Base-by-base conservation (phyloP, 2,329 filamentous ascomycete genomes). In the Whalleya microplaca region DNA sequence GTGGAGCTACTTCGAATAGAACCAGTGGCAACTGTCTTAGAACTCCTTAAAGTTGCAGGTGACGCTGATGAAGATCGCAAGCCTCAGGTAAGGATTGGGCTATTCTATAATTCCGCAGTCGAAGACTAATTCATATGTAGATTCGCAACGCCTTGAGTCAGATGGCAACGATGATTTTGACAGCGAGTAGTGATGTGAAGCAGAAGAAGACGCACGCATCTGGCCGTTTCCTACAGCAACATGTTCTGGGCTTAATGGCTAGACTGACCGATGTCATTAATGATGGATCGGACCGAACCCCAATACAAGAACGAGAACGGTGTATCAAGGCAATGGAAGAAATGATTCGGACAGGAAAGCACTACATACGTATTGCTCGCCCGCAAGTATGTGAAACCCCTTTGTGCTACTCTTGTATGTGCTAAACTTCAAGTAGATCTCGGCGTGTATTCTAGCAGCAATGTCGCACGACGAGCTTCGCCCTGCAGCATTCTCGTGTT, bases 361-460 rank as follows among this genome's bases (percentile, higher is more conserved):
- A 81, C 2, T 87, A 90, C 67, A 85, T 93, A 29, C 88, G 86
- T 58, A 86, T 89, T 65, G 95, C 91, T 48, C 80, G 96, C 41
- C 94, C 95, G 20, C 94, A 97, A 78, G 90, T 92, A 73, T 64
- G 80, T 73, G 50, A 44, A n/a, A 20, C 14, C 10, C 49, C 9
- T 19, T 6, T 2, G 7, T 19, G 2, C 8, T 27, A 3, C 10
- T 18, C 27, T 47, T 20, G 18, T 16, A 47, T n/a, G 43, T 56
- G 41, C 69, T 75, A 46, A 76, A 32, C 12, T 7, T 19, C 14
- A 10, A 40, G 53, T 66, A 94, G 87, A 94, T 98, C 53, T 92
- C 92, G 63, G 92, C 94, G n/a, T 97, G 91, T 69, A 79, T 99
- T 12, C 86, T 96, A 60, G 92, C 92, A 20, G 92, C 92, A 0